Percentiles rank a stretch among this genome's conserved stretches.
Conservation (phyloP, 495 filamentous ascomycete species). For the Penicillium dipodomyicola region DNA sequence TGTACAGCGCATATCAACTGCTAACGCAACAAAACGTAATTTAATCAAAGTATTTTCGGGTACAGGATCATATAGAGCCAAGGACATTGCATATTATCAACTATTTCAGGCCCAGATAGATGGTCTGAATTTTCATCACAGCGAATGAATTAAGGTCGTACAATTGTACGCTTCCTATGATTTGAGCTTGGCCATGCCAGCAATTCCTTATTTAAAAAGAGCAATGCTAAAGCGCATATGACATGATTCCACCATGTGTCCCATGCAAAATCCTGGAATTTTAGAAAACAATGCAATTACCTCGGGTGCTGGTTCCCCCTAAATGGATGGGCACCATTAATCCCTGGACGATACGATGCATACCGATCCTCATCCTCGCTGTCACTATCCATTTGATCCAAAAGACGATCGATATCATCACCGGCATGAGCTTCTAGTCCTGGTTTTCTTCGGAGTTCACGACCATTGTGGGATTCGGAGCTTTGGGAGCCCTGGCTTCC, state of each 20-base stretch:
- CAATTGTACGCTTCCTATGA: neutral
- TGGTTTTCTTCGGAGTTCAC: conserved; percentile 5
- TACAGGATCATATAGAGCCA: neutral
- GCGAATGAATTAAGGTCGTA: neutral
- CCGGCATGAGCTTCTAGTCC: conserved; percentile 40
- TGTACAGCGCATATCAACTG: neutral
- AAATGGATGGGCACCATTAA: conserved; percentile 11
- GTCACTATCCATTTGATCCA: conserved; percentile 53
- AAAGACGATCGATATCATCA: conserved; percentile 52
- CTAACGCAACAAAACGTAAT: neutral
- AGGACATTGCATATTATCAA: conserved; percentile 8
- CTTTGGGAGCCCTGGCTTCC: conserved; percentile 26
- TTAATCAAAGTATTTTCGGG: conserved; percentile 2
- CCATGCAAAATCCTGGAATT: neutral
- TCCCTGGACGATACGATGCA: conserved; percentile 19
- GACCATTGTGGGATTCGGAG: conserved; percentile 14
- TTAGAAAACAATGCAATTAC: conserved; percentile 12
- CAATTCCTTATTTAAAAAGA: neutral
- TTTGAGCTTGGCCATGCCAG: neutral
- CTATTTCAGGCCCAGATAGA: neutral
- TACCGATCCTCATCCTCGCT: conserved; percentile 37
- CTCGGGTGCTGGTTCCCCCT: conserved; percentile 11
- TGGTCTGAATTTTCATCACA: neutral
- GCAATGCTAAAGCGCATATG: neutral
- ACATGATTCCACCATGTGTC: neutral